Conservation (phyloP, 2,329 filamentous ascomycete species). For the Neospermospora avenae region DNA sequence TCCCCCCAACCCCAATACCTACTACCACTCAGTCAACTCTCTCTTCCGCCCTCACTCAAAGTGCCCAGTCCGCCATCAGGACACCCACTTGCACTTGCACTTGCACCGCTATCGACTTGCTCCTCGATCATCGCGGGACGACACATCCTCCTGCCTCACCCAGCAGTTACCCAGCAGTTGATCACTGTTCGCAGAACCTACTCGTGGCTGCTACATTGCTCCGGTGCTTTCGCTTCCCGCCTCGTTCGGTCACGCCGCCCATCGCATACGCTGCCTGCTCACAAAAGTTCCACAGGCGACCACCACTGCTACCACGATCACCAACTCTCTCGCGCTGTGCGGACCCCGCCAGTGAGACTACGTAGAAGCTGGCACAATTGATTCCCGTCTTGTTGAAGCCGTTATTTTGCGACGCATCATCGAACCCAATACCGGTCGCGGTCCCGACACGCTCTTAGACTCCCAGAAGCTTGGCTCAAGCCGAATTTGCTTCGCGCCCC, state of each 20-base stretch:
- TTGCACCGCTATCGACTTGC: background rate
- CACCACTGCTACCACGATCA: background rate
- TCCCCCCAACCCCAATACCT: conserved; percentile 1
- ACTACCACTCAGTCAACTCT: background rate
- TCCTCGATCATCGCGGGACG: conserved; percentile 6
- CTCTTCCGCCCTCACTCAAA: background rate
- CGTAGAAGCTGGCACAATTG: background rate
- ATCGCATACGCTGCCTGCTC: conserved; percentile 7
- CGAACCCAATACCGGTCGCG: conserved; percentile 1
- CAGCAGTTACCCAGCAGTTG: background rate
- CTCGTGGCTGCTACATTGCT: background rate
- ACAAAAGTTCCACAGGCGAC: background rate
- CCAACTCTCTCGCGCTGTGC: background rate
- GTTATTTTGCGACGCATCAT: conserved; percentile 2
- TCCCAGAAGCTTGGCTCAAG: conserved; percentile 18
- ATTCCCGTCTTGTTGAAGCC: background rate
- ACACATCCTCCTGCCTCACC: background rate
- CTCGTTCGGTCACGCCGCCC: background rate
- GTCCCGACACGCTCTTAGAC: conserved; percentile 16
- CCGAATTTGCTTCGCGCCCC: conserved; percentile 25
- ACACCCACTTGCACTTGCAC: background rate
- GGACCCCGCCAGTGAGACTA: background rate
- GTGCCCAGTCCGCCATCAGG: conserved; percentile 1
- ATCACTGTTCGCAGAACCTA: background rate
- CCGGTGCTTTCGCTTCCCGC: conserved; percentile 5